Base-by-base conservation (phyloP, 139 green algal genomes). In the Coccomyxa sp. region DNA sequence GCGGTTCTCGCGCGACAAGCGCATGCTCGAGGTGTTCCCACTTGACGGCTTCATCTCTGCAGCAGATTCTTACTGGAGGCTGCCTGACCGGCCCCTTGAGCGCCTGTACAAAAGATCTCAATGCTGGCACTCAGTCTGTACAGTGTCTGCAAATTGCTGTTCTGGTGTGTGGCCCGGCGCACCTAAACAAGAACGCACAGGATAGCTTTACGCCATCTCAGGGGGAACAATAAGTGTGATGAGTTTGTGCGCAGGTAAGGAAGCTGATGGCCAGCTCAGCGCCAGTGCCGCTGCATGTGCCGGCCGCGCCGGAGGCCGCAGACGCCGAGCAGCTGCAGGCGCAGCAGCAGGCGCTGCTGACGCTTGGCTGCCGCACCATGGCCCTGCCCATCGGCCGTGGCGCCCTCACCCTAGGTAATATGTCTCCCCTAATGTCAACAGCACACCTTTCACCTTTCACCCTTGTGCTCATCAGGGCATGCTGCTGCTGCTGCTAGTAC, bases 381-480 rank as follows among this genome's bases (percentile, higher is more conserved):
- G 89, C 90, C 1, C 82, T 97, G 37, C 84, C 95, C 7, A 37
- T 96, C 2, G 95, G 95, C 3, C 80, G 95, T 0, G 94, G 91
- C 3, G 95, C 94, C 18, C 87, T 97, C 36, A 91, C 86, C 0
- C 83, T 98, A 10, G 90, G 90, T 85, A 40, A 36, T 33, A 7
- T 31, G 24, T 75, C 16, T 24, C 35, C 36, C 2, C 16, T 54
- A n/a, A 54, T 50, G 10, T 54, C n/a, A n/a, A n/a, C n/a, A n/a
- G n/a, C n/a, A n/a, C n/a, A n/a, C n/a, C n/a, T n/a, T n/a, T n/a
- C n/a, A n/a, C n/a, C n/a, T n/a, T n/a, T n/a, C n/a, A n/a, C n/a
- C n/a, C n/a, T n/a, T n/a, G n/a, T n/a, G n/a, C n/a, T n/a, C n/a
- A n/a, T n/a, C n/a, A n/a, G n/a, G n/a, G n/a, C n/a, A n/a, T n/a